Evolutionary conservation across 495 filamentous ascomycete genomes (phyloP), one percentile per base, ranked within the genome.

Genomic region (Penicillium samsonianum): DNA sequence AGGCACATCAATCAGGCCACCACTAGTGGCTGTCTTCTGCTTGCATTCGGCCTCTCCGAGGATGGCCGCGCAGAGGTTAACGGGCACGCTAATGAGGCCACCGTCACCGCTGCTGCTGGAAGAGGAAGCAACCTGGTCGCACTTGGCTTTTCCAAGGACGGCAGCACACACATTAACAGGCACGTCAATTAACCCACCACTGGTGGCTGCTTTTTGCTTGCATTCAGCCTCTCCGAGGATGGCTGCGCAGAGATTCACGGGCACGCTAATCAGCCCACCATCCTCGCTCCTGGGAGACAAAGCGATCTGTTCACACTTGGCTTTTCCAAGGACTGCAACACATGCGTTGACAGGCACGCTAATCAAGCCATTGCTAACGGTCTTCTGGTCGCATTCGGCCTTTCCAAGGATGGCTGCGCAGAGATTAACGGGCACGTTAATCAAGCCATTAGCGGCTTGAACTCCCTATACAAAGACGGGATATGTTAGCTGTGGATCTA

Each of bases 1-100:
- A 42, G 68, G 68, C 4, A 71, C 67, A 17, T 61, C 68, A 60
- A 71, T 66, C 55, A 71, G 37, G 9, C 67, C 67, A 12, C 64
- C 64, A 14, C 4, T 20, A 16, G 50, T 31, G n/a, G 37, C 16
- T 25, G 33, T 30, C 23, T 43, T 40, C 35, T 60, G 37, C 31
- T 52, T 35, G 62, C 61, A 62, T 2, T 58, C 46, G 8, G 43
- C 40, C 30, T 53, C 40, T 19, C 38, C 48, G 16, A 57, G 30
- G 40, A 57, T 37, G 4, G 45, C 55, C 1, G 33, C 19, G 22
- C 55, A 57, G 6, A 57, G 55, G 7, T 35, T 22, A 16, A 57
- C 52, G 7, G 35, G 35, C 35, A 38, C 35, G 35, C 16, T 38
- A 38, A 38, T n/a, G 14, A 37, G 14, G 12, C 14, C 5, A 37